These are phyloP conservation scores for Dendrocalamus sinicus DNA, from an alignment of 176 grass and related monocot species.

Conservation along the genomic window DNA sequence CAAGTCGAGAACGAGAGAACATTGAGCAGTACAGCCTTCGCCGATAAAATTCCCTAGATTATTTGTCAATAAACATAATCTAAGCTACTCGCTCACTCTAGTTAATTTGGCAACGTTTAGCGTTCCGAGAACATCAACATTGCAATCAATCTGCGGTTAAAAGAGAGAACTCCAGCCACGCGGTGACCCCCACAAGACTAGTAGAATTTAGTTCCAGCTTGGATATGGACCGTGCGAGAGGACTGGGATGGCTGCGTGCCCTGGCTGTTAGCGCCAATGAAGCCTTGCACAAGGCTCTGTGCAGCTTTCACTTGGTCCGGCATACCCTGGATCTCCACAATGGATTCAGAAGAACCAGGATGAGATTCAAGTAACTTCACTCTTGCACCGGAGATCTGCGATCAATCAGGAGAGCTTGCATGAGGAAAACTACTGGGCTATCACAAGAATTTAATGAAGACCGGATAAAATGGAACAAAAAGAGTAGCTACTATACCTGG, in stretches of 20 bases:
- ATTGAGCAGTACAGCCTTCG: not conserved
- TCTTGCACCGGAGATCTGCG: conserved; percentile 71
- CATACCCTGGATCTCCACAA: conserved; percentile 74
- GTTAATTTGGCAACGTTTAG: conserved; percentile 31
- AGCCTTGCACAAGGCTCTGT: conserved; percentile 64
- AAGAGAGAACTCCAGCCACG: not conserved
- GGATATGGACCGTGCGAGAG: conserved; percentile 45
- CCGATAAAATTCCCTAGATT: not conserved
- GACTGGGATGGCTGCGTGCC: conserved; percentile 44
- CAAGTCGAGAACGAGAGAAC: not conserved
- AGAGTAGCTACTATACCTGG: conserved; percentile 60
- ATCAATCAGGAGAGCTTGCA: conserved; percentile 12
- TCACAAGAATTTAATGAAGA: not conserved
- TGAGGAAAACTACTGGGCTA: conserved; percentile 29
- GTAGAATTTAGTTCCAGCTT: conserved; percentile 48
- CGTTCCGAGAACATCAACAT: not conserved
- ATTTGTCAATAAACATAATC: conserved; percentile 2
- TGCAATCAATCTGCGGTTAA: conserved; percentile 9
- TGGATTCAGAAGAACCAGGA: conserved; percentile 52
- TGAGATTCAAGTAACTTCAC: conserved; percentile 55
- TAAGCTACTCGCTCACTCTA: not conserved
- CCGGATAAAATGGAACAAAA: not conserved
- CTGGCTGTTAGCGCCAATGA: conserved; percentile 49
- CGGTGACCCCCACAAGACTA: conserved; percentile 11
- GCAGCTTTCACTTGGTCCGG: conserved; percentile 70